Evolutionary conservation across 768 basidiomycete species (phyloP), one percentile per base, ranked within the genome.

Genomic region (Suillus cothurnatus): DNA sequence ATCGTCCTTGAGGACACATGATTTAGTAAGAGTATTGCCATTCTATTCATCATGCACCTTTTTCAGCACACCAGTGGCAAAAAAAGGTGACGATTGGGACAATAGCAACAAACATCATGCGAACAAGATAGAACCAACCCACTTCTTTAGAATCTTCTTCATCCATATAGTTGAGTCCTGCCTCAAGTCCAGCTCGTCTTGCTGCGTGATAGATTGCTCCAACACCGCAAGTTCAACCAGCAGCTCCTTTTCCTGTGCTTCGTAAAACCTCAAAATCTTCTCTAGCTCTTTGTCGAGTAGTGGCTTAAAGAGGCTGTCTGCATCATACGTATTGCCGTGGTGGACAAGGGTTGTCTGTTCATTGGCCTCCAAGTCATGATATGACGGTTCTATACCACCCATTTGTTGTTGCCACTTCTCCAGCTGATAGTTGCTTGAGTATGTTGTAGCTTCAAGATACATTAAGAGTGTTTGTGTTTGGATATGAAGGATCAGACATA

Each of bases 31-130:
- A 59, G 9, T 21, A 23, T 31, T 19, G 9, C 11, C 2, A n/a
- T 19, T 34, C 9, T 15, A 32, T 5, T 8, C 26, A 60, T 69
- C 52, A 4, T 79, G 36, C 65, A 93, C 95, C 91, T 99, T 99
- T 71, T 95, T 94, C 56, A 99, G 79, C 6, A 98, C 88, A 1
- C 94, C 94, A 0, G 95, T 93, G 6, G 92, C 91, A 76, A 98
- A 99, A n/a, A 81, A 99, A 99, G 1, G 91, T 91, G 7, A 98
- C 83, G 53, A 99, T 84, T 0, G 97, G 97, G 53, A 99, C 82
- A 69, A 99, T 88, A 2, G 97, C 96, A 68, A 28, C n/a, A 21
- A 39, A 41, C 31, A 15, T 41, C 36, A 66, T 14, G 56, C 32
- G 50, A 36, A 28, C 14, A 45, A 39, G 43, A 63, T 8, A 52